Conservation (phyloP, 2,329 filamentous ascomycete species). For the Ceratocystis smalleyi region DNA sequence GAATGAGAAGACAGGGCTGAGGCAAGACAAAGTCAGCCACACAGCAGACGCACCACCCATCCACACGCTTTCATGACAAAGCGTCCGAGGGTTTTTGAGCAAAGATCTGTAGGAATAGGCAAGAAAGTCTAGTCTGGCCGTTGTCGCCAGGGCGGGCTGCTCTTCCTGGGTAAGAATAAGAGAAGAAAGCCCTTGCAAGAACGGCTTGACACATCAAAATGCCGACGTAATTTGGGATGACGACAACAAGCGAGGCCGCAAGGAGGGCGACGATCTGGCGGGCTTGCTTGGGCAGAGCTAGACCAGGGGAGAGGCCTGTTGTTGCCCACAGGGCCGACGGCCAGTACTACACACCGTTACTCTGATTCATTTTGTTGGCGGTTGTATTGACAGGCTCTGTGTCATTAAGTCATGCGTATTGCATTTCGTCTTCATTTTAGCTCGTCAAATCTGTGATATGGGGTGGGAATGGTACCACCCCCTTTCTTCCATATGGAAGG, state of each 20-base stretch:
- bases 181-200: background rate
- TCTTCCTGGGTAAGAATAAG: background rate
- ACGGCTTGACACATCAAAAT: background rate
- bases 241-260: background rate
- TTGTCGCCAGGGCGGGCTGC: background rate
- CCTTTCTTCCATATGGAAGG: constrained; percentile 5
- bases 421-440: background rate
- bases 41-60: no score
- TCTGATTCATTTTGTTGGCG: background rate
- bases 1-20: background rate
- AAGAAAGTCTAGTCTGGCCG: background rate
- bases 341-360: background rate
- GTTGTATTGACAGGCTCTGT: background rate
- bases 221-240: background rate
- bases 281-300: background rate
- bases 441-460: background rate
- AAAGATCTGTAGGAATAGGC: background rate
- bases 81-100: background rate
- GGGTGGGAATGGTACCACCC: background rate
- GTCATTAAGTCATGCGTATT: background rate
- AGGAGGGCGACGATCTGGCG: background rate
- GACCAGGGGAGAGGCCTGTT: background rate
- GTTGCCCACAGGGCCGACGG: background rate
- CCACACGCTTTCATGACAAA: no score
- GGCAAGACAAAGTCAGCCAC: background rate